Conservation (phyloP, 2,329 filamentous ascomycete genomes). For the Microthyrium microscopicum region DNA sequence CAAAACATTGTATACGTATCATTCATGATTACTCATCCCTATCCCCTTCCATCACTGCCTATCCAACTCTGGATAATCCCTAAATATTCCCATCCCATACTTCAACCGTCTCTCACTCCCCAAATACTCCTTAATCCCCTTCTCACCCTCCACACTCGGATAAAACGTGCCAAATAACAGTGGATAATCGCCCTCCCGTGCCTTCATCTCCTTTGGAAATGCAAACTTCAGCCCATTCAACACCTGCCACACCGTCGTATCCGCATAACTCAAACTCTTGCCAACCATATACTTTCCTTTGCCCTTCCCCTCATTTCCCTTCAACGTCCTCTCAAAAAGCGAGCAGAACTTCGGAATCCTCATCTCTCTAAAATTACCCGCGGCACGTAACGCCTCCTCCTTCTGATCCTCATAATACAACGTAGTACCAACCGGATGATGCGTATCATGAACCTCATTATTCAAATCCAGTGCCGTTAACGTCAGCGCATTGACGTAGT, state of each 20-base stretch:
- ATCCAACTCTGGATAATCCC: constrained; percentile 60
- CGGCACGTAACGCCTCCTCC: constrained; percentile 41
- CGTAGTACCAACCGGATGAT: constrained; percentile 48
- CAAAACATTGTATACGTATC: no score
- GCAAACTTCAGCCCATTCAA: constrained; percentile 40
- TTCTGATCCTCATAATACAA: constrained; percentile 64
- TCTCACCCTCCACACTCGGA: constrained; percentile 42
- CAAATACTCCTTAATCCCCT: constrained; percentile 52
- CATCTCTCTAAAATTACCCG: constrained; percentile 39
- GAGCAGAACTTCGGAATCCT: constrained; percentile 56
- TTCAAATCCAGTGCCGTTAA: constrained; percentile 57
- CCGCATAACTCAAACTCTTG: constrained; percentile 49
- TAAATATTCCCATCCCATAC: constrained; percentile 51
- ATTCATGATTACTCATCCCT: no score
- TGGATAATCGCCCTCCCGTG: constrained; percentile 39
- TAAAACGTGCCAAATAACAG: constrained; percentile 46
- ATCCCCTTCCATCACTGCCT: constrained; percentile 24
- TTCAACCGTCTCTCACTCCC: constrained; percentile 43
- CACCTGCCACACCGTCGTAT: constrained; percentile 58
- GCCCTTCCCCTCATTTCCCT: constrained; percentile 37
- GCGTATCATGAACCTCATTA: constrained; percentile 58
- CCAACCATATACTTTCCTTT: constrained; percentile 50
- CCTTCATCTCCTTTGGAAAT: constrained; percentile 50
- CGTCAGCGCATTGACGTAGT: constrained; percentile 44
- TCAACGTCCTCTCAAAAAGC: constrained; percentile 53